Evolutionary conservation across 805 yeast genomes (phyloP).

Genomic region (Candida qinlingensis): DNA sequence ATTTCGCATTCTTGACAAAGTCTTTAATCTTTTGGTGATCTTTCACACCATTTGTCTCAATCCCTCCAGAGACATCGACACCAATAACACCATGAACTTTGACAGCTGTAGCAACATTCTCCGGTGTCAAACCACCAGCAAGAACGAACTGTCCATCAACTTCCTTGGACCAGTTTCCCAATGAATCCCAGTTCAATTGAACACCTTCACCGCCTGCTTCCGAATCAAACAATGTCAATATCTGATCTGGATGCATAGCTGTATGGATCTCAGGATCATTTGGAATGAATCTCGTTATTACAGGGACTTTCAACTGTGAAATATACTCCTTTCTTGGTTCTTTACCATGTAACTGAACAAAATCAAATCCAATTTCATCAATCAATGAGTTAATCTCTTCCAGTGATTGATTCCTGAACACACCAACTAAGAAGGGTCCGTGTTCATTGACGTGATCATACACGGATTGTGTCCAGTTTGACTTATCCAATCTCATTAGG

Average conservation of each 20-base stretch:
- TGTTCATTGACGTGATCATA: conserved; percentile 22
- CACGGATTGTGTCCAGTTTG: conserved; percentile 7
- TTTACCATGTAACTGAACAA: conserved; percentile 86
- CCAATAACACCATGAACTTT: conserved; percentile 62
- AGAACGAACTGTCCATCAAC: conserved; percentile 42
- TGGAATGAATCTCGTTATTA: conserved; percentile 71
- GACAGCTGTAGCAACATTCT: conserved; percentile 56
- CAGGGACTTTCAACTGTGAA: conserved; percentile 40
- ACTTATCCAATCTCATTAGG: not conserved
- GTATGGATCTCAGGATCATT: conserved; percentile 37
- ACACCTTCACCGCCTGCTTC: conserved; percentile 92
- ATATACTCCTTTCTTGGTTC: conserved; percentile 45
- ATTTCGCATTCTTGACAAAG: conserved; percentile 53
- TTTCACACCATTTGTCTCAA: conserved; percentile 73
- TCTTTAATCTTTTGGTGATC: conserved; percentile 55
- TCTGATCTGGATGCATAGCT: conserved; percentile 32
- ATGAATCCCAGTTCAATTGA: conserved; percentile 63
- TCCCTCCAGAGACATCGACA: conserved; percentile 94
- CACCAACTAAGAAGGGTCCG: conserved; percentile 83
- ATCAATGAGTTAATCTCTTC: conserved; percentile 47
- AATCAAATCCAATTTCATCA: conserved; percentile 50
- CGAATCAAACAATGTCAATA: conserved; percentile 70
- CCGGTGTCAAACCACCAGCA: conserved; percentile 88
- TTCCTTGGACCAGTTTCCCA: conserved; percentile 32
- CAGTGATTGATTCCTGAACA: conserved; percentile 75